A percentile compares a stretch with the other conserved stretches of the same genome.
phyloP scores from a whole-genome alignment of 352 stramenopile genomes.

The Pythium plurisporium region DNA sequence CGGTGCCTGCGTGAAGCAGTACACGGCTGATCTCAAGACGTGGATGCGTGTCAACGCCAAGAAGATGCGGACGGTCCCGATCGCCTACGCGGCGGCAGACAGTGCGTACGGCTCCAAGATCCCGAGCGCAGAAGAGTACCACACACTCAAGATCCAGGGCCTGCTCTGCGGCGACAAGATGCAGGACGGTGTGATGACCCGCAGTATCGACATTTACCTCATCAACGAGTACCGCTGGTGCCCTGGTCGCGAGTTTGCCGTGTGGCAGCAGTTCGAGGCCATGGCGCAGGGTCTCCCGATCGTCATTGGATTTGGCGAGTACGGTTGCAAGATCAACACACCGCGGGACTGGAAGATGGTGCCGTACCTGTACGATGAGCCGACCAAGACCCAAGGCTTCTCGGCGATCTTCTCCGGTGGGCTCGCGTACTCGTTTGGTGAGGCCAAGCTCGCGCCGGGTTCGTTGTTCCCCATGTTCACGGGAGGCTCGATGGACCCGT shows the following conservation, averaged over 20 bases:
- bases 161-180: conserved; percentile 85
- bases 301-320: conserved; percentile 82
- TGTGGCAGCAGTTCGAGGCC: conserved; percentile 73
- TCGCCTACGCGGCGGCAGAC: conserved; percentile 80
- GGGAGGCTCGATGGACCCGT: conserved; percentile 60
- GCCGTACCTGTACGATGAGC: conserved; percentile 74
- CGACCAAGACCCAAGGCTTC: conserved; percentile 62
- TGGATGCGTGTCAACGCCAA: conserved; percentile 87
- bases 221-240: conserved; percentile 90
- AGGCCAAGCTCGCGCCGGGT: conserved; percentile 68
- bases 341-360: conserved; percentile 75
- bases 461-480: conserved; percentile 84
- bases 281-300: conserved; percentile 82
- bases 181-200: conserved; percentile 68
- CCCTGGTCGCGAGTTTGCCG: conserved; percentile 59
- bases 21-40: conserved; percentile 80
- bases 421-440: conserved; percentile 81
- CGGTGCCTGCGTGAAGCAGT: conserved; percentile 79
- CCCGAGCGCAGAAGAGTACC: conserved; percentile 74
- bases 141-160: conserved; percentile 80
- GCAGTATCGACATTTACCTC: conserved; percentile 86
- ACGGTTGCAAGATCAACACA: conserved; percentile 69
- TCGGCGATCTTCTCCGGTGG: conserved; percentile 75
- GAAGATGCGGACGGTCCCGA: conserved; percentile 70
- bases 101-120: conserved; percentile 62